Base-by-base conservation (phyloP, 2,329 filamentous ascomycete species). In the Orbilia blumenaviensis region DNA sequence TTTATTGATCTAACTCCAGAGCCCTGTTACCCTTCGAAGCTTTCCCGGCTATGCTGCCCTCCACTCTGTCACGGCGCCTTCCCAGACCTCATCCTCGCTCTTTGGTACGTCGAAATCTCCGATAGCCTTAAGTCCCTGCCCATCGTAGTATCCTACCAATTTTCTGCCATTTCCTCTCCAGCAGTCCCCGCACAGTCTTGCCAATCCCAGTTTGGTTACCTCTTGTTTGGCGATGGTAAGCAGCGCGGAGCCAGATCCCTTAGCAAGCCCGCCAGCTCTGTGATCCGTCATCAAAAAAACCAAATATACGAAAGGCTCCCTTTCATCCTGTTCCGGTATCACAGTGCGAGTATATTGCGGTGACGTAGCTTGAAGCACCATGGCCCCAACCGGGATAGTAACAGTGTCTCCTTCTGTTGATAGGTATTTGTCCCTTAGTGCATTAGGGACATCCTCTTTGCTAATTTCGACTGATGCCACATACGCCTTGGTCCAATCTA, bases 121-220 rank as follows among this genome's bases (percentile, higher is more conserved):
- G 18, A 71, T 71, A 9, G 42, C 54, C 21, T 25, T 62, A 12
- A 71, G 36, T 9, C 66, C 66, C 12, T 71, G 66, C n/a, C 44
- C 27, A 10, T 71, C 66, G 42, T 71, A 71, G n/a, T 71, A 71
- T 21, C 36, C 46, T 36, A 71, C 66, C 34, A 71, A 36, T 36
- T 34, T 54, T 16, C 66, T 36, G 2, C 50, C 44, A 36, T 71
- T 71, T 1, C 66, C 66, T 36, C 66, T 54, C 66, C 66, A 71
- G 16, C 66, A 71, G n/a, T 71, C 66, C 3, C 54, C 54, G 27
- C 66, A 71, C 4, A 71, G 29, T 44, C 66, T 52, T 14, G 34
- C 54, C 16, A 71, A 27, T n/a, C 56, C 66, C 10, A 62, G 16
- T 9, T 44, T 63, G n/a, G 23, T 46, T 25, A 63, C 56, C 32